These are phyloP conservation scores for Apiotrichum gracile DNA, from an alignment of 1,284 basidiomycete species.

Conservation along the genomic window DNA sequence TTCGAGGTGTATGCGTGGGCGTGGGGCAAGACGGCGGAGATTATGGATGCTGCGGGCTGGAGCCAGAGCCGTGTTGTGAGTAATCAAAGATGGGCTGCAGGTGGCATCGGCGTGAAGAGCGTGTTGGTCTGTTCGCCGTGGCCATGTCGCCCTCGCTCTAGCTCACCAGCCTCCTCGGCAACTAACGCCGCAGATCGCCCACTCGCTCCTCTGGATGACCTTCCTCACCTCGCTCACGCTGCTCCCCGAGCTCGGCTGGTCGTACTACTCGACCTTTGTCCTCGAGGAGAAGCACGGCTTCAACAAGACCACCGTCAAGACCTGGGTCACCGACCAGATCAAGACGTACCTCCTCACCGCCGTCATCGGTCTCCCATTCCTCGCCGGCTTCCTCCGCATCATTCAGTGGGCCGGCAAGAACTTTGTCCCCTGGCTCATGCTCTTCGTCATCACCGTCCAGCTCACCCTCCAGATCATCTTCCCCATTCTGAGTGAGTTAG, in stretches of 20 bases:
- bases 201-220: constrained; percentile 73
- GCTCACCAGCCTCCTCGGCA: too few species aligned
- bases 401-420: constrained; percentile 88
- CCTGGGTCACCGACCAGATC: constrained; percentile 72
- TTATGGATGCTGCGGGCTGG: constrained; percentile 52
- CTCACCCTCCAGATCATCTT: constrained; percentile 77
- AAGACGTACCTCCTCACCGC: constrained; percentile 73
- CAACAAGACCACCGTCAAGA: constrained; percentile 78
- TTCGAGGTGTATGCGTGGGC: constrained; percentile 72
- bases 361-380: constrained; percentile 77
- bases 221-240: constrained; percentile 62
- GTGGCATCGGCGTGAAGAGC: too few species aligned
- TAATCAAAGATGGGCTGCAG: constrained; percentile 1
- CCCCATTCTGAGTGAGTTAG: constrained; percentile 62
- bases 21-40: constrained; percentile 52
- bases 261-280: constrained; percentile 82
- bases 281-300: constrained; percentile 94
- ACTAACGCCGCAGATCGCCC: constrained; percentile 57
- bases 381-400: constrained; percentile 78
- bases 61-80: constrained; percentile 30
- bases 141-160: too few species aligned
- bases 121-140: too few species aligned
- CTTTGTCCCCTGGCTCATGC: constrained; percentile 84
- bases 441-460: constrained; percentile 77
- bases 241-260: constrained; percentile 64